Conservation (phyloP, 192 early-diverging fungal species). For the Mortierella hygrophila region DNA sequence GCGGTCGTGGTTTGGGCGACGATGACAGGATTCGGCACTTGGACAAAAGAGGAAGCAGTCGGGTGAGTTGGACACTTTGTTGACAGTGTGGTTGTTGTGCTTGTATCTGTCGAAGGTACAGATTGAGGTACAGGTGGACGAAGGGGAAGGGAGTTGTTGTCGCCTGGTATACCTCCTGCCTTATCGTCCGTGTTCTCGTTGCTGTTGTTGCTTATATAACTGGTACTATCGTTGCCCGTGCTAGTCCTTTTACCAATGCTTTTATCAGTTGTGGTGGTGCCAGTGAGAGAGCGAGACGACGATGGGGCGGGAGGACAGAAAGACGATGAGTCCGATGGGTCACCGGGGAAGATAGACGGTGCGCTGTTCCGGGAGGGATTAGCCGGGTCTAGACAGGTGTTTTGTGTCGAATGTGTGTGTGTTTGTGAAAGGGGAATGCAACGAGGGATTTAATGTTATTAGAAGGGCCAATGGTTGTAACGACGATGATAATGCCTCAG, state of each 20-base stretch:
- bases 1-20: background rate
- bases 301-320: background rate
- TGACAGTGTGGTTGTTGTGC: background rate
- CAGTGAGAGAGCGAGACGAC: background rate
- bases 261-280: background rate
- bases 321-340: background rate
- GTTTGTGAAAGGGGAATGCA: no score
- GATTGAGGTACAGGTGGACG: background rate
- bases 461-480: background rate
- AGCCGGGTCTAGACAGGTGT: background rate
- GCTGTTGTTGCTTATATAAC: background rate
- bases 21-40: background rate
- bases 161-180: no score
- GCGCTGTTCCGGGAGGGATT: background rate
- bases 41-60: slow-evolving; percentile 4
- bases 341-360: background rate
- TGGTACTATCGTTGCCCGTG: background rate
- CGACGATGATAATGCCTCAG: background rate
- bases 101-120: background rate
- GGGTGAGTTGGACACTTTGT: slow-evolving; percentile 14
- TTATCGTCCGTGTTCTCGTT: background rate
- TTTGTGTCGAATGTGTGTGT: background rate
- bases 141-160: background rate
- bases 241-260: background rate
- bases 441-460: background rate